Evolutionary conservation across 805 yeast species (phyloP).

Genomic region (Clavispora phyllophila): DNA sequence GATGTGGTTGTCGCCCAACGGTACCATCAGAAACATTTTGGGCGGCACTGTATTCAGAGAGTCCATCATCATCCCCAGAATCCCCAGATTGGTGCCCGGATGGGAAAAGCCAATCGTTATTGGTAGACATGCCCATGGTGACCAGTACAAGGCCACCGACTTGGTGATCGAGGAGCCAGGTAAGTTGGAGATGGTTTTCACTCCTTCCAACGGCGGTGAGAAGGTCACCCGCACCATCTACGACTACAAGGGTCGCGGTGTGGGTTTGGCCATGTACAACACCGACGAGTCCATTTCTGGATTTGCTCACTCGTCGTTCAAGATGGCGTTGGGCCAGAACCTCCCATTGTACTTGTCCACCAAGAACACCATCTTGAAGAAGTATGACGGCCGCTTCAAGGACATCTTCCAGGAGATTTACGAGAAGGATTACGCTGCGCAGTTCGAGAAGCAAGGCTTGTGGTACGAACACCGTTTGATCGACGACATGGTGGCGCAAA

Average conservation of each 20-base stretch:
- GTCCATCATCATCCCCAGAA: constrained; percentile 84
- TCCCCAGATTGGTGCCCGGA: constrained; percentile 83
- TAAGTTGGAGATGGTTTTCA: constrained; percentile 68
- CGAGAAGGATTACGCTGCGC: constrained; percentile 58
- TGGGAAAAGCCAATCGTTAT: constrained; percentile 96
- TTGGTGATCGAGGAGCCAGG: constrained; percentile 77
- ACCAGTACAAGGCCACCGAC: constrained; percentile 93
- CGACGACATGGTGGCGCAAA: constrained; percentile 98
- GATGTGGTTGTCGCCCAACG: constrained; percentile 98
- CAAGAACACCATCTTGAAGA: constrained; percentile 90
- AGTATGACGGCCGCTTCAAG: constrained; percentile 93
- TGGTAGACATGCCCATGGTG: constrained; percentile 97
- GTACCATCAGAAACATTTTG: constrained; percentile 89
- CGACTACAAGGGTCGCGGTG: constrained; percentile 68
- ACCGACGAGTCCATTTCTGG: constrained; percentile 87
- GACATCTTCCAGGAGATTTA: constrained; percentile 84
- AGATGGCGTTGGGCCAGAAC: constrained; percentile 73
- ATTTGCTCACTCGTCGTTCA: constrained; percentile 91
- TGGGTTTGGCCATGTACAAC: constrained; percentile 91
- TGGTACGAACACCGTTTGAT: constrained; percentile 96
- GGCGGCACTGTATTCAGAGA: constrained; percentile 98
- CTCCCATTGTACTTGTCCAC: constrained; percentile 83
- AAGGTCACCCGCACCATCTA: constrained; percentile 56
- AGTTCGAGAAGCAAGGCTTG: constrained; percentile 76
- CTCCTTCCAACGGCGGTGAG: constrained; percentile 60